Base-by-base conservation (phyloP, 2,329 filamentous ascomycete species). In the Zymoseptoria ardabiliae region DNA sequence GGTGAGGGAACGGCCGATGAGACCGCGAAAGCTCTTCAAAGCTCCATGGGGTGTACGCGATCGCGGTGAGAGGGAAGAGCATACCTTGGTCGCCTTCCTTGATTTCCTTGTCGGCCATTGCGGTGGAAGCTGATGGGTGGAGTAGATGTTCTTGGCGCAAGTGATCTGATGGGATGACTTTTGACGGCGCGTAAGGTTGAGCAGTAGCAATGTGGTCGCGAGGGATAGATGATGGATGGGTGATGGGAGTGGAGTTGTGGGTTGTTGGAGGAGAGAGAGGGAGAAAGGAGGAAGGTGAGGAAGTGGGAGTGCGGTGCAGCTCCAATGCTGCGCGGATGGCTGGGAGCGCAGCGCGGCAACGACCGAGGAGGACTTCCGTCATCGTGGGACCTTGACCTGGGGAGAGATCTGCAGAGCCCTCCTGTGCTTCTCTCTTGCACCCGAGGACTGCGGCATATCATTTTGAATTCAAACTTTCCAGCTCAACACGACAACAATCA, bases 41-140 rank as follows among this genome's bases (percentile, higher is more conserved):
- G 59, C 62, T 65, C 58, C 55, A 58, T 55, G 23, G 41, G 53
- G 17, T 35, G 49, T 56, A 59, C 50, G 60, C 65, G 64, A 65
- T 60, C 53, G 60, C 50, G 23, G 23, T 50, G 28, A 30, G 45
- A 52, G 53, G 53, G 56, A 21, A 28, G 54, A 50, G 65, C 69
- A 59, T 64, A 71, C 69, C 70, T 62, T 70, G 53, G 61, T 70
- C 69, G 62, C 79, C 80, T 70, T 80, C 76, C 71, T 82, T 76
- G 66, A 79, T 72, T 59, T 77, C 71, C 59, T 78, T 75, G 67
- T 74, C 74, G 60, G 77, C 71, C 79, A 81, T 80, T 60, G 64
- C 56, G 58, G 55, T 53, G 30, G 56, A 21, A 53, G 53, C 19
- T 28, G 57, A 57, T 41, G 57, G 60, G 21, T 49, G 23, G 54